These are phyloP conservation scores for Botrytis fragariae DNA, from an alignment of 2,329 filamentous ascomycete species.

Conservation along the genomic window DNA sequence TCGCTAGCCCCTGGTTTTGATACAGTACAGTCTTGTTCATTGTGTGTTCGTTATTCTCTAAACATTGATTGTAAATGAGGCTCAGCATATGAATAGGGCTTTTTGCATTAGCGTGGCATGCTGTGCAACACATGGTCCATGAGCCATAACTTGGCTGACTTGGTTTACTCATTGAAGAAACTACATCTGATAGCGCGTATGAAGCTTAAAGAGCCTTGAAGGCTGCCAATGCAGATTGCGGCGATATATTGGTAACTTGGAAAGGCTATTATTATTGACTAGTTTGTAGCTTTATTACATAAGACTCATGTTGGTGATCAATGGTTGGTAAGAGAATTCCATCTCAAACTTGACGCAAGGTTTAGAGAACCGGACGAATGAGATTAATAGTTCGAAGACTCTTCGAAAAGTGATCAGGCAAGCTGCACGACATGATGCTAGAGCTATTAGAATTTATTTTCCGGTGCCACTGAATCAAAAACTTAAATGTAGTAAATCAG, in stretches of 20 bases:
- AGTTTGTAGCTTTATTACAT: not conserved
- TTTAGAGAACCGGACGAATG: rapidly evolving
- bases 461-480: not conserved
- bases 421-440: not conserved
- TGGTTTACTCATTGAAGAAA: not conserved
- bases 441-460: not conserved
- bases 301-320: no score
- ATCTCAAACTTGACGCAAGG: not conserved
- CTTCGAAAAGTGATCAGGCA: not conserved
- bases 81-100: not conserved
- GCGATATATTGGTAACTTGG: no score
- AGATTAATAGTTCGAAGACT: not conserved
- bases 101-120: not conserved
- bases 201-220: not conserved
- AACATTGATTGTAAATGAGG: not conserved
- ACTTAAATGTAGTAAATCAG: not conserved
- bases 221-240: not conserved
- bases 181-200: not conserved
- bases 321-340: no score
- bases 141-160: not conserved
- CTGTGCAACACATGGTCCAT: not conserved
- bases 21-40: not conserved
- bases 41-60: not conserved
- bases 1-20: not conserved
- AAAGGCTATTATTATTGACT: no score